Conservation (phyloP, 2,329 filamentous ascomycete genomes). For the Nothophoma quercina region DNA sequence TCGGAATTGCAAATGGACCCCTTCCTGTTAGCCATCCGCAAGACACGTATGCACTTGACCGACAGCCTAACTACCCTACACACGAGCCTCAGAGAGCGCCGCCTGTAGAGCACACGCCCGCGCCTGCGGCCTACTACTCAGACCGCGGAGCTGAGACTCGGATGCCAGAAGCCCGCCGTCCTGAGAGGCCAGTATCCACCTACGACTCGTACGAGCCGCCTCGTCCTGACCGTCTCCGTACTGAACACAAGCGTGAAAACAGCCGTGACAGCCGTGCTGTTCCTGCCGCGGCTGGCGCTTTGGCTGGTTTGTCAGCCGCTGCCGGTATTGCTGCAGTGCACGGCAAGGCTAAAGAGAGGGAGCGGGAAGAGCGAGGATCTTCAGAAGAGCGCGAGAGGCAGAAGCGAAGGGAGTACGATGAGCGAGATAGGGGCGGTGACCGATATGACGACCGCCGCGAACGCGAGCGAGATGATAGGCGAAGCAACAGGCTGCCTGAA, state of each 20-base stretch:
- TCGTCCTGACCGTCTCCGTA: slow-evolving; percentile 23
- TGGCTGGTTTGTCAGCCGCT: slow-evolving; percentile 36
- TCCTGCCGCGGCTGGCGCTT: slow-evolving; percentile 38
- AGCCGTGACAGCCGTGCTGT: slow-evolving; percentile 32
- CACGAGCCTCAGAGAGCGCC: slow-evolving; percentile 21
- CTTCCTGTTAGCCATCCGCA: slow-evolving; percentile 16
- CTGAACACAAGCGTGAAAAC: slow-evolving; percentile 36
- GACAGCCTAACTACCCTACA: slow-evolving; percentile 39
- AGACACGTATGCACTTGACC: slow-evolving; percentile 51
- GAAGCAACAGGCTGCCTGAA: slow-evolving; percentile 29
- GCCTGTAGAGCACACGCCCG: slow-evolving; percentile 28
- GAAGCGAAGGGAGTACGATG: slow-evolving; percentile 36
- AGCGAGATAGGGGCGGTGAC: slow-evolving; percentile 48
- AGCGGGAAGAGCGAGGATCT: slow-evolving; percentile 24
- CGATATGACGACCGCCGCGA: slow-evolving; percentile 34
- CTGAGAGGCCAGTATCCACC: slow-evolving; percentile 9
- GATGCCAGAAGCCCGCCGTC: slow-evolving; percentile 38
- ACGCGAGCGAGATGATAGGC: slow-evolving; percentile 37
- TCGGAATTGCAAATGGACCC: slow-evolving; percentile 52
- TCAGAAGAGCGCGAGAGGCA: slow-evolving; percentile 36
- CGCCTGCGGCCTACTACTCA: slow-evolving; percentile 14
- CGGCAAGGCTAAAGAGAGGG: slow-evolving; percentile 43
- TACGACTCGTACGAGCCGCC: slow-evolving; percentile 41
- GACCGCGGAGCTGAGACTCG: slow-evolving; percentile 36
- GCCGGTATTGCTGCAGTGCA: slow-evolving; percentile 37